Evolutionary conservation across 768 basidiomycete genomes (phyloP).

Genomic region (Termitomyces sp.): DNA sequence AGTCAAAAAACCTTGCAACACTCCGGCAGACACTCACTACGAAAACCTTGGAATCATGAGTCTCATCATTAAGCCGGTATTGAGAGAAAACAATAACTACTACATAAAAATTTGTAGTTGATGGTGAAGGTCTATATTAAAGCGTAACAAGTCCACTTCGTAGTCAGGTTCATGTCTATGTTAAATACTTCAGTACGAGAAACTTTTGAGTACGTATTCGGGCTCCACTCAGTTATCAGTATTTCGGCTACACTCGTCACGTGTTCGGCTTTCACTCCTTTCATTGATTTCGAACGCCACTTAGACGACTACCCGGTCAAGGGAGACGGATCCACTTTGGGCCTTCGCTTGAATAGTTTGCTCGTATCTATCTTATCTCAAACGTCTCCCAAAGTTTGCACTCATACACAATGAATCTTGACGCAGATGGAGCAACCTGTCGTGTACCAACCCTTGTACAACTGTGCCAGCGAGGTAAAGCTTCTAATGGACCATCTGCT

Average conservation of each 20-base stretch:
- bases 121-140: too few species aligned
- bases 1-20: too few species aligned
- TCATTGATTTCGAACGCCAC: background rate
- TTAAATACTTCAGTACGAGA: too few species aligned
- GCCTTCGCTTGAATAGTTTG: background rate
- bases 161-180: too few species aligned
- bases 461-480: slow-evolving; percentile 65
- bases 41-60: background rate
- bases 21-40: too few species aligned
- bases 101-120: too few species aligned
- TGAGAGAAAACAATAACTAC: too few species aligned
- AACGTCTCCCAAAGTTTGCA: background rate
- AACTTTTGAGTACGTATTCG: too few species aligned
- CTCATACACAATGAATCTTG: slow-evolving; percentile 24
- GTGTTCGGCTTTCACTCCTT: background rate
- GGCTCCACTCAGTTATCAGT: too few species aligned
- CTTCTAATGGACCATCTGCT: slow-evolving; percentile 2
- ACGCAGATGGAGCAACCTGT: slow-evolving; percentile 25
- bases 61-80: too few species aligned
- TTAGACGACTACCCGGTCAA: background rate
- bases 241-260: background rate
- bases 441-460: slow-evolving; percentile 60
- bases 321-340: slow-evolving; percentile 15
- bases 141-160: too few species aligned
- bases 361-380: background rate